Base-by-base conservation (phyloP, 2,329 filamentous ascomycete species). In the Raffaelea ambrosiae region DNA sequence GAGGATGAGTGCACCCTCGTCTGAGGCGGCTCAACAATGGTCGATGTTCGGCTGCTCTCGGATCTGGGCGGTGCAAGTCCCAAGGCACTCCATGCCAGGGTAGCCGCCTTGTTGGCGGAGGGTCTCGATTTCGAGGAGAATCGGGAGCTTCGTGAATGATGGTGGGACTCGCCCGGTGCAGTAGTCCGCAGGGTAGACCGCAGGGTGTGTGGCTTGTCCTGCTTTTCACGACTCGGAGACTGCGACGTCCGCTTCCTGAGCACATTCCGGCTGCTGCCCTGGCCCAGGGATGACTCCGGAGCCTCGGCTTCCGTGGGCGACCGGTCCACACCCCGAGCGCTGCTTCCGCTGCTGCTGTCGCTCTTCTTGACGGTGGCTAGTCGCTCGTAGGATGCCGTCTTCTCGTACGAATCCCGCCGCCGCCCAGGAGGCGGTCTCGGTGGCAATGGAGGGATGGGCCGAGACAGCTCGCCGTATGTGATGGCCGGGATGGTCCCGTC, bases 401-500 rank as follows among this genome's bases (percentile, higher is more conserved):
- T 63, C 38, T 78, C 75, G 0, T 73, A 76, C 46, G 73, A 77
- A 59, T 68, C 71, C 63, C 70, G 74, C 4, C 44, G 52, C 2
- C 49, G 20, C 46, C 63, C 74, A 38, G 76, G 62, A 1, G 74
- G 71, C 22, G 79, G 77, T 21, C 86, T 72, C 43, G 53, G 51
- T 3, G 53, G 53, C 35, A 46, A 50, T 39, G 23, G 74, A 67
- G 13, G 81, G 72, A 10, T 80, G 13, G 85, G 85, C 48, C 82
- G 80, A n/a, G 86, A 84, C n/a, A 95, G 71, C 56, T 94, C 84
- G 4, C 81, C 77, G 61, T 94, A 95, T 51, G 76, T 82, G 43
- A 90, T 78, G 8, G 86, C 84, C 42, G 87, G 88, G 53, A 95
- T 83, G 2, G 87, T 93, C 13, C 88, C 86, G 53, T 83, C 76